Evolutionary conservation across 768 basidiomycete species (phyloP).

Genomic region (Tulasnella sp.): DNA sequence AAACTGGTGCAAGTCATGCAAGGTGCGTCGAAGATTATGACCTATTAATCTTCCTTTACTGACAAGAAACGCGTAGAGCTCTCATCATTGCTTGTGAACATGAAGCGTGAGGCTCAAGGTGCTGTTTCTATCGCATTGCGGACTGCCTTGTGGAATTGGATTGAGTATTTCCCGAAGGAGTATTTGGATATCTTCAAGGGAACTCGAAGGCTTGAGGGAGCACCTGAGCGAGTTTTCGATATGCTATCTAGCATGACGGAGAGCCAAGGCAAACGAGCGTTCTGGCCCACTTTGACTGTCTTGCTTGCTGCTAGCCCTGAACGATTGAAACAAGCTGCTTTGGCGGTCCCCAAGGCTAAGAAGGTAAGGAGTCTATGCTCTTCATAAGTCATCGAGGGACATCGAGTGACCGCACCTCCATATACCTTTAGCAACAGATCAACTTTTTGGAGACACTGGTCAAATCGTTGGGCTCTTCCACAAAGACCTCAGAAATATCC

Average conservation of each 20-base stretch:
- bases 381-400: background rate
- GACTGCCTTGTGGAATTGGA: constrained; percentile 83
- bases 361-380: constrained; percentile 18
- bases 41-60: constrained; percentile 2
- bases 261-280: constrained; percentile 34
- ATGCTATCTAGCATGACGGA: constrained; percentile 42
- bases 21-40: constrained; percentile 32
- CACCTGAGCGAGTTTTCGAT: constrained; percentile 81
- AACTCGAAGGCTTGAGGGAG: constrained; percentile 58
- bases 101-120: constrained; percentile 62
- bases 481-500: constrained; percentile 55
- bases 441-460: constrained; percentile 26
- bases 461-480: constrained; percentile 43
- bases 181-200: constrained; percentile 61
- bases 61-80: constrained; percentile 41
- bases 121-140: constrained; percentile 65
- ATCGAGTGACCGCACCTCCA: background rate
- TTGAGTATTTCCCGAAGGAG: constrained; percentile 65
- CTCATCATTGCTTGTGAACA: constrained; percentile 70
- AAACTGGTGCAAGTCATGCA: constrained; percentile 63
- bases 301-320: constrained; percentile 69
- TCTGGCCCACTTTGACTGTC: constrained; percentile 75
- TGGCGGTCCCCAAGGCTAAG: constrained; percentile 21
- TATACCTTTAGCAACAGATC: constrained; percentile 33
- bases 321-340: constrained; percentile 42